phyloP scores from a whole-genome alignment of 2,329 filamentous ascomycete genomes.

The Nothomitra cinnamomea region DNA sequence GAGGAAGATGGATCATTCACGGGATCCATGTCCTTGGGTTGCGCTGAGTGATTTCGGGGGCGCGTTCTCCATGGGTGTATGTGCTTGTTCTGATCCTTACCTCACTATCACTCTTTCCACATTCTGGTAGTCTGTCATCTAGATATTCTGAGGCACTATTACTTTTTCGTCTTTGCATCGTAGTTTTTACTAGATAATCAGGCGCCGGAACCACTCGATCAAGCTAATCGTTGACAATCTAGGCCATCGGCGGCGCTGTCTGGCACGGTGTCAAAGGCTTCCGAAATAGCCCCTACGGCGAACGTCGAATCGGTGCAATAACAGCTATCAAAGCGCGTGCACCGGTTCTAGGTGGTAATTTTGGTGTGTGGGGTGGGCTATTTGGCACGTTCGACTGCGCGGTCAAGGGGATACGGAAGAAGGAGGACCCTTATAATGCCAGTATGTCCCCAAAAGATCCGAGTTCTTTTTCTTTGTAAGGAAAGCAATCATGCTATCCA shows the following conservation, averaged over 20 bases:
- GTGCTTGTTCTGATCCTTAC: conserved; percentile 20
- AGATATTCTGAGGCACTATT: no score
- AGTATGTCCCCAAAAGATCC: conserved; percentile 30
- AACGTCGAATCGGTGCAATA: conserved; percentile 86
- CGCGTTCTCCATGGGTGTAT: conserved; percentile 90
- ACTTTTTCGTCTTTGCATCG: no score
- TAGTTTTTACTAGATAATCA: no score
- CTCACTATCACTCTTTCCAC: not conserved
- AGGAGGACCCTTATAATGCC: conserved; percentile 96
- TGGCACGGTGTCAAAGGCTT: conserved; percentile 97
- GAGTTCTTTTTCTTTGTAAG: not conserved
- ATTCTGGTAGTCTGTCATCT: no score
- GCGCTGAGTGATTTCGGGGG: conserved; percentile 95
- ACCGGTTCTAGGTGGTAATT: conserved; percentile 92
- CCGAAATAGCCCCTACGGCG: conserved; percentile 77
- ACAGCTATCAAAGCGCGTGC: conserved; percentile 96
- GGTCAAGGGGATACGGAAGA: conserved; percentile 83
- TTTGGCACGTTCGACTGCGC: conserved; percentile 96
- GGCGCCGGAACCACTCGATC: no score
- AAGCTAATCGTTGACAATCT: conserved; percentile 8
- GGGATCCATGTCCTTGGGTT: conserved; percentile 95
- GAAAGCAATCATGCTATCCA: not conserved
- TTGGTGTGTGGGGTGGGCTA: conserved; percentile 91
- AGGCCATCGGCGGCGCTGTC: conserved; percentile 66
- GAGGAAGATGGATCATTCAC: conserved; percentile 68